Base-by-base conservation (phyloP, 805 yeast genomes). In the Priceomyces haplophilus region DNA sequence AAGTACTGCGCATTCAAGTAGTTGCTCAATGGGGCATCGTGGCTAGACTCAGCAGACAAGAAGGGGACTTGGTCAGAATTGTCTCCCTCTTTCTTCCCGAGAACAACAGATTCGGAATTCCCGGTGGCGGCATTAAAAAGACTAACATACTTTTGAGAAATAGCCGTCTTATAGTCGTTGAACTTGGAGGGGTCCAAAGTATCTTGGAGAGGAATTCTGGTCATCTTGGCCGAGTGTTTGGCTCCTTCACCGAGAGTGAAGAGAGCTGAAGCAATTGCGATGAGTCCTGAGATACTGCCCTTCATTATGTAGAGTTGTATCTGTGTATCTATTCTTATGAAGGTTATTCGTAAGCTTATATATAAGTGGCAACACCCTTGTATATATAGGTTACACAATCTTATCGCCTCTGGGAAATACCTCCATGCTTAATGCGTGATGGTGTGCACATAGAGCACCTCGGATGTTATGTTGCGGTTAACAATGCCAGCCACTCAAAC, bases 1-100 rank as follows among this genome's bases (percentile, higher is more conserved):
- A 77, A 93, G 69, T 93, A 91, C 72, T 93, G 99, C 34, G 98
- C 98, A 64, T 93, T 93, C 69, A 88, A 68, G 67, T 91, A 93
- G 73, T 93, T 90, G 51, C 93, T 83, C 64, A 93, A 78, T 11
- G 98, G 97, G 37, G 88, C 75, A 51, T 85, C 84, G 61, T 84
- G 88, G 29, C 75, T 79, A 4, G 52, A 54, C 7, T 41, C 47
- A 37, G 49, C 41, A 27, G 48, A 43, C 32, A 73, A 57, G 49
- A 75, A 74, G 16, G 80, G 80, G 38, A 73, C 65, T 50, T 72
- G 75, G 56, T 63, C 55, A n/a, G 44, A 43, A 8, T 47, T 37
- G 20, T 52, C 55, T 15, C 52, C 35, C 10, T 29, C 36, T 32
- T 38, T 44, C 38, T 49, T 35, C 36, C 54, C 43, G 42, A 54